These are phyloP conservation scores for Suillus alpinus DNA, from an alignment of 768 basidiomycete genomes.

Conservation along the genomic window DNA sequence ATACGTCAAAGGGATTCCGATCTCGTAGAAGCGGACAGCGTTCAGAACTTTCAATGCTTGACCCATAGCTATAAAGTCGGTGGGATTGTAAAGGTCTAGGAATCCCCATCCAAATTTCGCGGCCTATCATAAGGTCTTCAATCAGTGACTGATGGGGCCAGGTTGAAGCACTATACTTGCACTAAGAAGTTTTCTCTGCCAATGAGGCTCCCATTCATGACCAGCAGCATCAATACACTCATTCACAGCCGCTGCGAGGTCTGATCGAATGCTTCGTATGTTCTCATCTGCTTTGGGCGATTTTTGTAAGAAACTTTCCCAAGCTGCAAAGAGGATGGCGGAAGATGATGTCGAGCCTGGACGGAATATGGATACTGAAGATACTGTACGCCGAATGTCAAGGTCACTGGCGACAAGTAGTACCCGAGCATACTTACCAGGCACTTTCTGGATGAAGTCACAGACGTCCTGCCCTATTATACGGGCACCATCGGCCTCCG, in stretches of 20 bases:
- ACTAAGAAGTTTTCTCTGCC: conserved; percentile 84
- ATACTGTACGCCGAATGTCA: conserved; percentile 43
- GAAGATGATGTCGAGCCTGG: conserved; percentile 92
- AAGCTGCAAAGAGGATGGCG: conserved; percentile 90
- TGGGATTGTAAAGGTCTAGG: conserved; percentile 88
- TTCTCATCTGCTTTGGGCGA: conserved; percentile 93
- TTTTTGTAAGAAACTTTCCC: conserved; percentile 79
- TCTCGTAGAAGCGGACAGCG: conserved; percentile 86
- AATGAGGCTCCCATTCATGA: conserved; percentile 84
- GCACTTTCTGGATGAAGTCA: conserved; percentile 93
- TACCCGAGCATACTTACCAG: conserved; percentile 47
- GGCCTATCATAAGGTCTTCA: conserved; percentile 49
- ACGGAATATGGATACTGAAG: conserved; percentile 79
- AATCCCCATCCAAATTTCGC: conserved; percentile 96
- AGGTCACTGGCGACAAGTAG: not conserved
- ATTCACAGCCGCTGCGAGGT: conserved; percentile 83
- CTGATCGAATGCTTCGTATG: conserved; percentile 83
- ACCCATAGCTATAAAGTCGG: conserved; percentile 90
- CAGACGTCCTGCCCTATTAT: conserved; percentile 75
- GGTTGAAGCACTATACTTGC: conserved; percentile 39
- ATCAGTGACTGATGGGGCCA: not conserved
- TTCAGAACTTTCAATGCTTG: conserved; percentile 92
- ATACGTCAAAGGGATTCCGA: conserved; percentile 91
- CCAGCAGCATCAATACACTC: conserved; percentile 94
- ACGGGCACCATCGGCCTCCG: conserved; percentile 89